Evolutionary conservation across 2,329 filamentous ascomycete genomes (phyloP), one percentile per base, ranked within the genome.

Genomic region (Fusarium proliferatum): DNA sequence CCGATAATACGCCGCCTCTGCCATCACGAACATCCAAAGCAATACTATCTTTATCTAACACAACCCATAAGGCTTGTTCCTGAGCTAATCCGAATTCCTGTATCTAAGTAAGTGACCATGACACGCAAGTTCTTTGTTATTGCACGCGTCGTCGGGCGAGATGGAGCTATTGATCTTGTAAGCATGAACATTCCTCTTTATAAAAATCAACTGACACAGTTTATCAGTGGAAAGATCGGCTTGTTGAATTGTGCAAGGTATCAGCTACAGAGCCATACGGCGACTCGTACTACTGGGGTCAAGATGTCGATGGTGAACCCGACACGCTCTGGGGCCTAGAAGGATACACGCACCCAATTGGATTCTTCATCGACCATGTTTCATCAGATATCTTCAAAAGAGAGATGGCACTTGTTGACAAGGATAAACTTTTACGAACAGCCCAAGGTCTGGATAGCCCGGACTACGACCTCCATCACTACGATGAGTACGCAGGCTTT

Each of bases 141-240:
- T 10, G 48, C 48, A 0, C 48, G 30, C 3, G 48, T 51, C 2
- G 48, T 51, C n/a, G 48, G 48, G 3, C 48, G 48, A 33, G 30
- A 51, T 34, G 48, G 48, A 2, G 48, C 48, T 3, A 51, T 51
- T 5, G 15, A 17, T 1, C 48, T 34, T 13, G 48, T 51, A 33
- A 13, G 48, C 3, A 2, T 1, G 13, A 23, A 0, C 6, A 17
- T 49, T 9, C 1, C 7, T n/a, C 21, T n/a, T 16, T 9, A 0
- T n/a, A 33, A 23, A 4, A 2, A 0, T 3, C 2, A 33, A 12
- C 46, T 49, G 1, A 30, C 21, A 33, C 28, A 12, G 2, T 34
- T 23, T 8, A 19, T 13, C 30, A 51, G 48, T 51, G 48, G 48
- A 51, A 34, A 2, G 30, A 34, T 2, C 4, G 48, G 0, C 30